Evolutionary conservation across 2,329 filamentous ascomycete species (phyloP).

Genomic region (Apiospora sp.): DNA sequence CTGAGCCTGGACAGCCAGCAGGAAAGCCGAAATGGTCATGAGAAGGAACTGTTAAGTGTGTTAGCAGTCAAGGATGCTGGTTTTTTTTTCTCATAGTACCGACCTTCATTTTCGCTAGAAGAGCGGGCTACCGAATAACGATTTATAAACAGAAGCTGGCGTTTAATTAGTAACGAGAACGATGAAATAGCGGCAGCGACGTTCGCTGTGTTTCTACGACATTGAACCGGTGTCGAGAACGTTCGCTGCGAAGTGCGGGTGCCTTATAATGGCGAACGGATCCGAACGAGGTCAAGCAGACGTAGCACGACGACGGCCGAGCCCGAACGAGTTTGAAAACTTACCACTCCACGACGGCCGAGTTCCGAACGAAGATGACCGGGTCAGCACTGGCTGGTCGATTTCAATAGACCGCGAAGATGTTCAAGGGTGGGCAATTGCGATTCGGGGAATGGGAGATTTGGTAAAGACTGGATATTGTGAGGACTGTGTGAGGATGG

Average conservation of each 20-base stretch:
- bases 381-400: background rate
- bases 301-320: background rate
- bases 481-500: background rate
- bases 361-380: background rate
- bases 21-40: background rate
- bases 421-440: background rate
- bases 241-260: background rate
- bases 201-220: background rate
- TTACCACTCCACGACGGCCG: background rate
- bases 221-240: background rate
- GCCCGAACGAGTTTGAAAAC: background rate
- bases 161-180: background rate
- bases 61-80: background rate
- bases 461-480: background rate
- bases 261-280: background rate
- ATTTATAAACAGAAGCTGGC: background rate
- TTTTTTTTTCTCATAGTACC: background rate
- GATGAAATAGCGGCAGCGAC: background rate
- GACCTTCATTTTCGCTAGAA: background rate
- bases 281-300: background rate
- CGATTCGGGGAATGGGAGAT: too few species aligned
- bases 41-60: background rate
- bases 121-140: too few species aligned
- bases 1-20: slow-evolving; percentile 4
- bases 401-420: background rate